phyloP scores from a whole-genome alignment of 2,329 filamentous ascomycete species.

The Diplodia corticola region DNA sequence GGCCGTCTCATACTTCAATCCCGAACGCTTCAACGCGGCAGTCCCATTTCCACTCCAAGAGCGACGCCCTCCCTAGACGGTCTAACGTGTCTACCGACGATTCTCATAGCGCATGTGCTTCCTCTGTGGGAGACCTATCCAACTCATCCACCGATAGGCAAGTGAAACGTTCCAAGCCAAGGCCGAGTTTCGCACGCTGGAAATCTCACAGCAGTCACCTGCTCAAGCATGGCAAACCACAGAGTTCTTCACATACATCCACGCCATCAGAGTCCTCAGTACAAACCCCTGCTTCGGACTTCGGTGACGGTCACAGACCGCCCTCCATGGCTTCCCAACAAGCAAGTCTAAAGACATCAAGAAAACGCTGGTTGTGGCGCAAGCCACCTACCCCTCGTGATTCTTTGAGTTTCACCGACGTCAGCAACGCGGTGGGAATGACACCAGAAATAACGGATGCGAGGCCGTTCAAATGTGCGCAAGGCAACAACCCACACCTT shows the following conservation, averaged over 20 bases:
- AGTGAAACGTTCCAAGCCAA: not conserved
- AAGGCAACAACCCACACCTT: not conserved
- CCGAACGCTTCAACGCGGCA: not conserved
- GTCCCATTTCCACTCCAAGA: not conserved
- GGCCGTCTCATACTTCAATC: not conserved
- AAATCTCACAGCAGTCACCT: constrained; percentile 5
- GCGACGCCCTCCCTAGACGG: not conserved
- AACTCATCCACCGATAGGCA: not conserved
- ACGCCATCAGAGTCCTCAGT: not conserved
- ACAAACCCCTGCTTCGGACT: not conserved
- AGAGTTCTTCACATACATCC: not conserved
- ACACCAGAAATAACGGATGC: not conserved
- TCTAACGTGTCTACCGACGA: not conserved
- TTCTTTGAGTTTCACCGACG: constrained; percentile 5
- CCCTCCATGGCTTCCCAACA: not conserved
- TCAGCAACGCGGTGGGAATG: not conserved
- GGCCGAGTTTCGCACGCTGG: constrained; percentile 3
- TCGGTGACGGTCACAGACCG: not conserved
- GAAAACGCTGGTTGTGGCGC: constrained; percentile 14
- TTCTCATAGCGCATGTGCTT: not conserved
- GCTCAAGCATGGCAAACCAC: not conserved
- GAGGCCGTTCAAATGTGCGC: not conserved
- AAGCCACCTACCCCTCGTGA: constrained; percentile 1
- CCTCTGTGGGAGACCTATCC: not conserved
- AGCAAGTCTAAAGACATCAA: not conserved